Evolutionary conservation across 768 basidiomycete species (phyloP), one percentile per base, ranked within the genome.

Genomic region (Hericium rajendrae): DNA sequence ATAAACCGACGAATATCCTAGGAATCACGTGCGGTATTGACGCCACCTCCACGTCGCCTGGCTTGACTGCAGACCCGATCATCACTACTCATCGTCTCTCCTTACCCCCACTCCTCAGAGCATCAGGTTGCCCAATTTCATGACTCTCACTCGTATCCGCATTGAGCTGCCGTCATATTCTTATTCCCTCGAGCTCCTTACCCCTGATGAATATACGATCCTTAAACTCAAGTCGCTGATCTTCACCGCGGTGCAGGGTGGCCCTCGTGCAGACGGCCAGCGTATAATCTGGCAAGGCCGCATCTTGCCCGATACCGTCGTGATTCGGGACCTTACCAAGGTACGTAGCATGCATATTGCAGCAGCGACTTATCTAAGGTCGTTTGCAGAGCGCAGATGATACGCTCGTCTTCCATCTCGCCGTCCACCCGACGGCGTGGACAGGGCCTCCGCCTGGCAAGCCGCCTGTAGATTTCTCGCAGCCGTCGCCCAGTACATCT

Each of bases 401-500:
- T 54, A 76, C 80, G 24, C 79, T 78, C 46, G 75, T 83, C 56
- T 73, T 91, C 46, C 89, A 90, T 70, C 75, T 91, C 20, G 84
- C 87, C 13, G 88, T 91, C n/a, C 84, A 85, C 66, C 85, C 86
- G 22, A 85, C 85, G 26, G 85, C 85, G 54, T 91, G 89, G 89
- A 75, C 76, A 41, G 70, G 76, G 22, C 60, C 70, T 12, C 84
- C 85, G 26, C 84, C 81, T 12, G 70, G 68, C 40, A 46, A 0
- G 55, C 67, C 54, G 41, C 51, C 32, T 8, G 22, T 18, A 8
- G 32, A 32, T 32, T 38, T 53, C 37, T 64, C 15, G 46, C 66
- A 41, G 51, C 63, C 15, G 37, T 59, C 16, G 38, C 59, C 26
- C 55, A 49, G 48, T 39, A 54, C 53, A 38, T 46, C 52, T 55